These are phyloP conservation scores for Trichosporon inkin DNA, from an alignment of 1,284 basidiomycete species.

Conservation along the genomic window DNA sequence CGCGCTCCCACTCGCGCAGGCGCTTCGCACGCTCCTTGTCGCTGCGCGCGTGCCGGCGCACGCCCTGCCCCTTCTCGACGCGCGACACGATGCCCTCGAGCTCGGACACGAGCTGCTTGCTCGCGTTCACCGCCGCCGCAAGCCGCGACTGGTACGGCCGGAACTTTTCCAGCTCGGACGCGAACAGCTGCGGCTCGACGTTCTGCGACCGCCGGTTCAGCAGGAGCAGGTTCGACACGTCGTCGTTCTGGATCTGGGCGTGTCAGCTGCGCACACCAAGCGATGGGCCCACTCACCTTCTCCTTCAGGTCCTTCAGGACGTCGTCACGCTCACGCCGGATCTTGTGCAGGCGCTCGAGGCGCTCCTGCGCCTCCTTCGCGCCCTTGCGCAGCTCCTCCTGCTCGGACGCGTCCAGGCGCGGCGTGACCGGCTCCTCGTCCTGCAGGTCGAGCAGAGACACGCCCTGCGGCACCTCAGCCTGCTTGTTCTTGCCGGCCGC, in stretches of 20 bases:
- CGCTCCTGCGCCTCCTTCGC: constrained; percentile 74
- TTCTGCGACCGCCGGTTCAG: constrained; percentile 81
- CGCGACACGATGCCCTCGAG: constrained; percentile 67
- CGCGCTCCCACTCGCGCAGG: constrained; percentile 66
- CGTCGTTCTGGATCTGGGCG: constrained; percentile 86
- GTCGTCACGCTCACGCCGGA: constrained; percentile 76
- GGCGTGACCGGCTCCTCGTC: constrained; percentile 37
- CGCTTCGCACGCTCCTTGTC: constrained; percentile 62
- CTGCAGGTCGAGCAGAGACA: constrained; percentile 58
- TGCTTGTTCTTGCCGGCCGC: constrained; percentile 55
- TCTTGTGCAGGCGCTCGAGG: constrained; percentile 70
- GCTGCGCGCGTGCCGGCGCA: constrained; percentile 72
- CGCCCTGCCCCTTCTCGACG: constrained; percentile 65
- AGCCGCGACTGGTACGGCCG: constrained; percentile 81
- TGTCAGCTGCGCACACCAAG: neutral
- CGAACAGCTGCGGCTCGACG: constrained; percentile 82
- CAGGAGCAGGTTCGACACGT: constrained; percentile 90
- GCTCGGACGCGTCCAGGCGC: constrained; percentile 56
- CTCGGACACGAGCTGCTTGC: constrained; percentile 68
- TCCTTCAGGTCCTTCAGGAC: constrained; percentile 91
- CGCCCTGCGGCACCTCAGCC: constrained; percentile 27
- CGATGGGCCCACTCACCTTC: no score
- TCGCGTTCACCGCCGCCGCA: constrained; percentile 68
- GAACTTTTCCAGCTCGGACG: constrained; percentile 92
- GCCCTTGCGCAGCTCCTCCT: constrained; percentile 61